phyloP scores from a whole-genome alignment of 352 stramenopile species.

The Pythium vanterpoolii region DNA sequence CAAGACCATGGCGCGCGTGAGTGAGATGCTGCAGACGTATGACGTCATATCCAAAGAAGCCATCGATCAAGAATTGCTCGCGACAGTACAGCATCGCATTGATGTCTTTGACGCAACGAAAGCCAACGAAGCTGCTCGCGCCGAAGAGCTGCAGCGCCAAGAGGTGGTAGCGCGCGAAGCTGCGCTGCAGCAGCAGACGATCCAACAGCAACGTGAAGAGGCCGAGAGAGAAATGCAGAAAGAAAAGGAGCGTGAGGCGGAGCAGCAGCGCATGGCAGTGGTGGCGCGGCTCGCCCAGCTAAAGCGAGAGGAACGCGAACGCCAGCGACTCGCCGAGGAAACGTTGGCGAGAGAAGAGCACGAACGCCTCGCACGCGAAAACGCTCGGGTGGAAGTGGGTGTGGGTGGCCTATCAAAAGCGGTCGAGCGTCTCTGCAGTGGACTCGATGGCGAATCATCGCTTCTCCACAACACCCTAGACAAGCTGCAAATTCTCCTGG shows the following conservation, averaged over 20 bases:
- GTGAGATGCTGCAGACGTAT: constrained; percentile 48
- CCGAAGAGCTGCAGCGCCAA: constrained; percentile 14
- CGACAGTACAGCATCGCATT: neutral
- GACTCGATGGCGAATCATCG: constrained; percentile 15
- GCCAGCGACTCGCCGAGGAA: constrained; percentile 22
- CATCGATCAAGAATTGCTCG: constrained; percentile 13
- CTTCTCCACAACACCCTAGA: constrained; percentile 34
- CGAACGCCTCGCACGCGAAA: constrained; percentile 27
- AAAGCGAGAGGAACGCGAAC: constrained; percentile 43
- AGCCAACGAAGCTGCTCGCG: constrained; percentile 17
- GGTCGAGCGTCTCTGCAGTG: constrained; percentile 40
- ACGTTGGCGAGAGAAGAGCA: constrained; percentile 20
- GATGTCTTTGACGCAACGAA: constrained; percentile 16
- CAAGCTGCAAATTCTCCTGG: constrained; percentile 51
- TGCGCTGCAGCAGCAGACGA: constrained; percentile 11
- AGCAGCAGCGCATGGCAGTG: constrained; percentile 32
- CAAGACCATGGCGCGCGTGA: constrained; percentile 69
- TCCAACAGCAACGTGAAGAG: constrained; percentile 3
- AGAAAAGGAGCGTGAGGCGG: constrained; percentile 25
- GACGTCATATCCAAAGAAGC: constrained; percentile 38
- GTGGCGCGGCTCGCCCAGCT: constrained; percentile 54
- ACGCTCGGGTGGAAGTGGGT: constrained; percentile 34
- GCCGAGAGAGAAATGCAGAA: constrained; percentile 16
- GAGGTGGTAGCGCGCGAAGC: constrained; percentile 14
- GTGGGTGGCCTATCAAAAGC: constrained; percentile 39